Percentiles rank a stretch among this genome's conserved stretches.
Evolutionary conservation across 176 grass and related monocot genomes (phyloP).

Genomic region (Dactylis glomerata): DNA sequence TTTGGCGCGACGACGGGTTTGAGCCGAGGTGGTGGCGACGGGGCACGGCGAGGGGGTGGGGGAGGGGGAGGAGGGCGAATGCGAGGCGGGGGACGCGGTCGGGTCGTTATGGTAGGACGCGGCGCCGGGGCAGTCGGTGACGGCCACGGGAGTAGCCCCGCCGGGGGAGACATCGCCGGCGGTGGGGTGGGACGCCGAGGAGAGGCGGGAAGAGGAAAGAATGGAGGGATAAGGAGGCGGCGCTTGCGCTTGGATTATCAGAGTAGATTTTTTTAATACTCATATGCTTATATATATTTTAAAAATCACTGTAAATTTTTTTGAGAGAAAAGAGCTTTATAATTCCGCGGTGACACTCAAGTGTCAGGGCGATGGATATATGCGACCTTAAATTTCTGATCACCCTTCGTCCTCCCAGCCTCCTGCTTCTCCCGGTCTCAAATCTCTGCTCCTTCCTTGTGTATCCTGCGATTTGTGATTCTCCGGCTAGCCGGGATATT

Average conservation of each 20-base stretch:
- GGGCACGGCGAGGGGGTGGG: conserved; percentile 4
- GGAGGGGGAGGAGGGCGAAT: conserved; percentile 28
- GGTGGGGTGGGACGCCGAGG: background rate
- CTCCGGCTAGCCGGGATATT: too few species aligned
- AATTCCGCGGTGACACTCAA: too few species aligned
- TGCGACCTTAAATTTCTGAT: too few species aligned
- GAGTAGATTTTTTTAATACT: conserved; percentile 24
- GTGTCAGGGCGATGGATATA: too few species aligned
- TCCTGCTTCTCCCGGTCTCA: too few species aligned
- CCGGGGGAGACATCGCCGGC: conserved; percentile 42
- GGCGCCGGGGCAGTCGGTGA: conserved; percentile 32
- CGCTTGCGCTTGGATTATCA: background rate
- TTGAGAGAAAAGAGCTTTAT: too few species aligned
- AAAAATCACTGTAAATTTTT: too few species aligned
- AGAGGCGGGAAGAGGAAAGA: background rate
- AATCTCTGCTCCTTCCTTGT: too few species aligned
- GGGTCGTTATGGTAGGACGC: conserved; percentile 18
- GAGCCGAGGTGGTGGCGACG: conserved; percentile 27
- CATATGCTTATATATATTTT: too few species aligned
- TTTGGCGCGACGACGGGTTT: conserved; percentile 25
- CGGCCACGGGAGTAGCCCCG: conserved; percentile 33
- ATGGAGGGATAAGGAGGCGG: conserved; percentile 26
- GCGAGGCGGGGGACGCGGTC: conserved; percentile 32
- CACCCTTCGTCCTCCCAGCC: too few species aligned
- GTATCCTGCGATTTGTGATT: too few species aligned